A percentile compares a stretch with the other conserved stretches of the same genome.
phyloP scores from a whole-genome alignment of 225 moss, liverwort and hornwort genomes.

The Antitrichia curtipendula region DNA sequence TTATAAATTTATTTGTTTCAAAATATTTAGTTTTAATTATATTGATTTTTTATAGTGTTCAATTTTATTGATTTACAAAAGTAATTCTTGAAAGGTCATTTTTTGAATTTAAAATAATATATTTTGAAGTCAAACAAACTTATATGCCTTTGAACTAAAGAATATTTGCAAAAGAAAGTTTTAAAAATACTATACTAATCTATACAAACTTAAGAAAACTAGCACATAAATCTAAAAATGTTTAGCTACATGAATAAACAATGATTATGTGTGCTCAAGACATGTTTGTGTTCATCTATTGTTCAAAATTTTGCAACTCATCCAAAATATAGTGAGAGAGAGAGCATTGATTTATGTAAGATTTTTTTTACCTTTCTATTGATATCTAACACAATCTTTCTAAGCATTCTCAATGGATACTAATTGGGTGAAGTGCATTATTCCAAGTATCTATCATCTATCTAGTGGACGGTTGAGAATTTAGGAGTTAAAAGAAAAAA shows the following conservation, averaged over 20 bases:
- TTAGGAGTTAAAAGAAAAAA: too few species aligned
- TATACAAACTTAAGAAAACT: not conserved
- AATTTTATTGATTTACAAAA: not conserved
- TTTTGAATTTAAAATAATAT: not conserved
- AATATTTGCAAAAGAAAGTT: not conserved
- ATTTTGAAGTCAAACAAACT: not conserved
- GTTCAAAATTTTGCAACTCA: not conserved
- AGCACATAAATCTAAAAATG: not conserved
- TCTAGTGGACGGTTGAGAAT: too few species aligned
- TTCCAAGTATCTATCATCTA: not conserved
- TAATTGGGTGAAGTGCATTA: not conserved
- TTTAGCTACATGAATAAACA: not conserved
- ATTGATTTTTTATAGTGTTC: not conserved
- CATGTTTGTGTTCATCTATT: not conserved
- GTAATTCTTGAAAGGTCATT: not conserved
- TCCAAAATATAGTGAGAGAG: not conserved
- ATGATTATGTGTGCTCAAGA: too few species aligned
- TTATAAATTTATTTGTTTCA: too few species aligned
- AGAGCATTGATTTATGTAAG: not conserved
- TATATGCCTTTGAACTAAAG: not conserved
- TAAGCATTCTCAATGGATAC: not conserved
- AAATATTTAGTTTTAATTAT: not conserved
- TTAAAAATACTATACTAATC: not conserved
- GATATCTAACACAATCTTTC: not conserved
- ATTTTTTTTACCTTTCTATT: not conserved